Conservation (phyloP, 106 monocot genomes). For the Phalaenopsis aphrodite region DNA sequence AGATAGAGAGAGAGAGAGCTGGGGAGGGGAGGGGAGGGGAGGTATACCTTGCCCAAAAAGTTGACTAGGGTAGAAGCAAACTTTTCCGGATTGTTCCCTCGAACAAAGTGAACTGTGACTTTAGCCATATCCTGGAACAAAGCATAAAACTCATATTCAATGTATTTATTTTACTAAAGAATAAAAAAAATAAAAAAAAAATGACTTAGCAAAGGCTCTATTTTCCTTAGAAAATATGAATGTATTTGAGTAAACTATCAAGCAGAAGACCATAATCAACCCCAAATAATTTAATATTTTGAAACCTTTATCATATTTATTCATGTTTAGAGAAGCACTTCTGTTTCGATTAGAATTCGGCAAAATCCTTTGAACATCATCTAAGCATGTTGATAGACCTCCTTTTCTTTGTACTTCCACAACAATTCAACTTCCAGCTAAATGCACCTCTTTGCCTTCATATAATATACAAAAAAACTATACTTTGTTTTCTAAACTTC, state of each 20-base stretch:
- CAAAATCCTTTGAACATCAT: not conserved
- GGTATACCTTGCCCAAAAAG: conserved; percentile 81
- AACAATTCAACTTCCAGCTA: not conserved
- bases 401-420: not conserved
- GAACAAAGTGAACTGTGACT: conserved; percentile 76
- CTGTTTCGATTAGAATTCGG: not conserved
- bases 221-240: not conserved
- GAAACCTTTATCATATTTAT: not conserved
- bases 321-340: not conserved
- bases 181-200: not conserved
- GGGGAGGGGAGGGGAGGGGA: not conserved
- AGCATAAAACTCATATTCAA: not conserved
- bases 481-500: not conserved
- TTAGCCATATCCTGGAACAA: conserved; percentile 80
- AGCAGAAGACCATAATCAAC: not conserved
- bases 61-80: conserved; percentile 70
- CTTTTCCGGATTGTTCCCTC: conserved; percentile 65
- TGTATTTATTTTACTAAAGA: not conserved
- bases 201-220: not conserved
- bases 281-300: not conserved
- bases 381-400: not conserved
- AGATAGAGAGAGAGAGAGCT: not conserved
- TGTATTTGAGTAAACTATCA: not conserved
- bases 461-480: not conserved
- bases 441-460: not conserved